Percentiles rank a stretch among this genome's conserved stretches.
Conservation (phyloP, 2,329 filamentous ascomycete species). For the Phialocephala sp. region DNA sequence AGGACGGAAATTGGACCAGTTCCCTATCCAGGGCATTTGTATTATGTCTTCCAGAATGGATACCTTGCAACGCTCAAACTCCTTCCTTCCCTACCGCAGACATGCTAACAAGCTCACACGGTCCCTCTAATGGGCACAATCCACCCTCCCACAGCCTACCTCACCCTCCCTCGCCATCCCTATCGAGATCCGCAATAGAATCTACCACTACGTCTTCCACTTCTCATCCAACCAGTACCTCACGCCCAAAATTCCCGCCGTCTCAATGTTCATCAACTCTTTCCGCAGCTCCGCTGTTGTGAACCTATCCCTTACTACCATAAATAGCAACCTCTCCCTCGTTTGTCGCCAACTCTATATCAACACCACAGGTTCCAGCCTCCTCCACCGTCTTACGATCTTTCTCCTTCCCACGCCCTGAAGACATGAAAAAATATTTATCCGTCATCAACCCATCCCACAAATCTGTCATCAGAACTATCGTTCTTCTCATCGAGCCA, state of each 20-base stretch:
- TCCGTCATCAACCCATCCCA: constrained; percentile 25
- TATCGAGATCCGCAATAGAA: constrained; percentile 22
- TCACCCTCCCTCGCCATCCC: constrained; percentile 5
- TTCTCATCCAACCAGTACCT: background rate
- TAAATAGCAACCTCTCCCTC: constrained; percentile 20
- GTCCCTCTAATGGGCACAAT: constrained; percentile 23
- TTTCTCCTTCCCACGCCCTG: constrained; percentile 16
- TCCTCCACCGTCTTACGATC: constrained; percentile 16
- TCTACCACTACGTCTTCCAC: constrained; percentile 20
- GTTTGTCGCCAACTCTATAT: constrained; percentile 27
- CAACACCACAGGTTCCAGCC: constrained; percentile 22
- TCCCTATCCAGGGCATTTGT: too few relatives aligned
- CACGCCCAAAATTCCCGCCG: background rate
- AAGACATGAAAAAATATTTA: constrained; percentile 19
- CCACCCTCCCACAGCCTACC: background rate
- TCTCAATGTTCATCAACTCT: constrained; percentile 11
- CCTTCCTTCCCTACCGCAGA: background rate
- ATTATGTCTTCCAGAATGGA: too few relatives aligned
- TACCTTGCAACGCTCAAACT: too few relatives aligned
- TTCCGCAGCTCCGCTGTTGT: background rate
- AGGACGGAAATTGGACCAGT: too few relatives aligned
- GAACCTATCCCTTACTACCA: too few relatives aligned
- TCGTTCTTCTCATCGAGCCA: background rate
- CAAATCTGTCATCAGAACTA: constrained; percentile 1
- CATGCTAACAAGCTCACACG: constrained; percentile 3